Evolutionary conservation across 495 filamentous ascomycete genomes (phyloP), one percentile per base, ranked within the genome.

Genomic region (Hypoxylon trugodes): DNA sequence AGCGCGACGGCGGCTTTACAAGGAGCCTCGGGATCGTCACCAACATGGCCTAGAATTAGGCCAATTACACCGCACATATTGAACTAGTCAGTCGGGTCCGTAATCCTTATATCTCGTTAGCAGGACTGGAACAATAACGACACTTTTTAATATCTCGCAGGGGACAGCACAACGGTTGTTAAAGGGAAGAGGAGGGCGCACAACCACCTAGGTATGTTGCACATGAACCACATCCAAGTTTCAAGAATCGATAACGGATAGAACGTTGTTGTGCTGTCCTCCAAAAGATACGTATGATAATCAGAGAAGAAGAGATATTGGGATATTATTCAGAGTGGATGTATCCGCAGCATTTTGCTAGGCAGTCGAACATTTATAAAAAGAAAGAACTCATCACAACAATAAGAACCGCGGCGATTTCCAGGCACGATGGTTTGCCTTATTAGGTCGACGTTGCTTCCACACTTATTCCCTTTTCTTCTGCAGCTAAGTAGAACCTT

Each of bases 351-450:
- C 63, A 68, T 69, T 9, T 57, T 30, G 52, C 64, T 71, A 68
- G 66, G 69, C 55, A 71, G 69, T 71, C 69, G 69, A 71, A 69
- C 69, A 71, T 69, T 69, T 71, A 52, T 57, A 66, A 69, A n/a
- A 46, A 50, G 50, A 59, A 63, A 48, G 22, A 56, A 45, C 61
- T 71, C 69, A 71, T 71, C 69, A 71, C 37, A 30, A 55, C 69
- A 66, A 57, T 58, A 53, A 41, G 35, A 50, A 5, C 10, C 28
- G 4, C 42, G 38, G 32, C 47, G 35, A 21, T 30, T 4, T 12
- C 32, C 35, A 24, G 50, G 49, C 22, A 45, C 19, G 35, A 45
- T 45, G 32, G 32, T 62, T n/a, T n/a, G n/a, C n/a, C 43, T 13
- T 64, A 36, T 18, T 9, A n/a, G 22, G 43, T 22, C 28, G 28